These are phyloP conservation scores for Pisolithus marmoratus DNA, from an alignment of 768 basidiomycete genomes.

Conservation along the genomic window DNA sequence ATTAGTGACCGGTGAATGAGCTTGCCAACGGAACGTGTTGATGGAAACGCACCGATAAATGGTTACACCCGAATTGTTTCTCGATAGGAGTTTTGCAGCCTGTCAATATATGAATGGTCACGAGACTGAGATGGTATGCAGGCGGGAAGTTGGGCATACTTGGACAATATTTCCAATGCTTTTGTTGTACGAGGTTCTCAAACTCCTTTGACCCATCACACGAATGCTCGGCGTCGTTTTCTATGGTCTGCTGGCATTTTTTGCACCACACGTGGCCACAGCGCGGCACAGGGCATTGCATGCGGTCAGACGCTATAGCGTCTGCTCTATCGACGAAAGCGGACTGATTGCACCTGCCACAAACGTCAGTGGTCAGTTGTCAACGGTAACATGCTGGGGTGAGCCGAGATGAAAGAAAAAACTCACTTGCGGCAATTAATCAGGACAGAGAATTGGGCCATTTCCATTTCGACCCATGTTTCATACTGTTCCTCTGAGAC, in stretches of 20 bases:
- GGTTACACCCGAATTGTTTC: constrained; percentile 49
- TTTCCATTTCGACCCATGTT: constrained; percentile 42
- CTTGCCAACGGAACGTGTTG: background rate
- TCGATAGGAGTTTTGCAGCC: constrained; percentile 47
- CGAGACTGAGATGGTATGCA: background rate
- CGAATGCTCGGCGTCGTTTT: constrained; percentile 36
- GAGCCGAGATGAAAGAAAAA: background rate
- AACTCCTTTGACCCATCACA: constrained; percentile 56
- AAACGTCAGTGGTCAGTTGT: background rate
- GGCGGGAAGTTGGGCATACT: constrained; percentile 27
- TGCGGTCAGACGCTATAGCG: constrained; percentile 32
- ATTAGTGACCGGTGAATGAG: background rate
- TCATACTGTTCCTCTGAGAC: constrained; percentile 39
- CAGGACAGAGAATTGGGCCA: constrained; percentile 36
- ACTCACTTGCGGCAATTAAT: constrained; percentile 46
- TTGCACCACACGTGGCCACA: constrained; percentile 59
- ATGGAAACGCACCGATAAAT: constrained; percentile 45
- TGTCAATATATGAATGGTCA: constrained; percentile 8
- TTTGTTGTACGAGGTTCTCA: constrained; percentile 41
- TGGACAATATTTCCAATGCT: constrained; percentile 63
- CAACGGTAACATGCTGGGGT: no score
- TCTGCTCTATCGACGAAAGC: constrained; percentile 47
- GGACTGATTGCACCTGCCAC: constrained; percentile 43
- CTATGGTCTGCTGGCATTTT: constrained; percentile 42
- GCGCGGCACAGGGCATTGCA: constrained; percentile 43